Evolutionary conservation across 441 rosid species (phyloP).

Genomic region (Populus hybrid): DNA sequence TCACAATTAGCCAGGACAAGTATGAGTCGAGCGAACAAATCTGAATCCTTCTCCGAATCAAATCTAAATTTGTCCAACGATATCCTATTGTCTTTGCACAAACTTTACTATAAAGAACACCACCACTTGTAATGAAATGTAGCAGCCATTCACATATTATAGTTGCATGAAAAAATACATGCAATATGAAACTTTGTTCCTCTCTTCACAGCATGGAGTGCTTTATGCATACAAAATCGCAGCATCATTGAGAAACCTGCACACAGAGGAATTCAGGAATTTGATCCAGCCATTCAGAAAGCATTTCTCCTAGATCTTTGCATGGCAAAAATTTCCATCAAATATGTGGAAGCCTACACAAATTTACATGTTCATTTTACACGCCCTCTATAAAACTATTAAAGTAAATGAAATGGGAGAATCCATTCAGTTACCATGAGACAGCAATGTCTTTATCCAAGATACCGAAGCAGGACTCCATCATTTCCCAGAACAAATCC

Average conservation of each 20-base stretch:
- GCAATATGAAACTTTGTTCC: background rate
- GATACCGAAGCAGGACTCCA: constrained; percentile 91
- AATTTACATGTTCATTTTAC: background rate
- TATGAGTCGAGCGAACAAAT: no score
- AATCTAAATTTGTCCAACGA: background rate
- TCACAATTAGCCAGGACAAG: no score
- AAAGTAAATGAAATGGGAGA: background rate
- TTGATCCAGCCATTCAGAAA: background rate
- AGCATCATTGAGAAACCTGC: background rate
- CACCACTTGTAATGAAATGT: background rate
- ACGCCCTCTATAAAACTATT: background rate
- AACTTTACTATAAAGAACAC: background rate
- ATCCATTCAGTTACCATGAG: background rate
- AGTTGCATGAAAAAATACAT: background rate
- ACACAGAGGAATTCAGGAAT: background rate
- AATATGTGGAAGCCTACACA: background rate
- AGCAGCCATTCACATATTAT: background rate
- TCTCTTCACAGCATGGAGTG: background rate
- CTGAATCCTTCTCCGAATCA: background rate
- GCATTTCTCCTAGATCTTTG: background rate
- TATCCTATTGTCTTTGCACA: background rate
- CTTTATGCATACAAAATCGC: background rate
- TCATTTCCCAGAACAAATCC: constrained; percentile 91
- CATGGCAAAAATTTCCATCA: background rate
- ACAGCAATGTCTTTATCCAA: constrained; percentile 44